phyloP scores from a whole-genome alignment of 495 filamentous ascomycete species.

The Aspergillus wentii region DNA sequence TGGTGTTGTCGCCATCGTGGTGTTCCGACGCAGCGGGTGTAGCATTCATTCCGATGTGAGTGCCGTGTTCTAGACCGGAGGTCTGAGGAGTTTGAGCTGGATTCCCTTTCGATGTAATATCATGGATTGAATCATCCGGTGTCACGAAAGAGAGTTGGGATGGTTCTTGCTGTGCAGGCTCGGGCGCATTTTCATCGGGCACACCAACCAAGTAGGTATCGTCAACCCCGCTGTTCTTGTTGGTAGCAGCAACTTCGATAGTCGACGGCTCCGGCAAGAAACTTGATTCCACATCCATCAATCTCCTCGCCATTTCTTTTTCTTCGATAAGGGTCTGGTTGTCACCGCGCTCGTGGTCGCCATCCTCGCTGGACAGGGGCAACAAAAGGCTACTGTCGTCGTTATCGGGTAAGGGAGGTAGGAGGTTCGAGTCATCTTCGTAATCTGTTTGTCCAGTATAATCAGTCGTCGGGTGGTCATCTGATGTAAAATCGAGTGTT shows the following conservation, averaged over 20 bases:
- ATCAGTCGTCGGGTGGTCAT: slow-evolving; percentile 8
- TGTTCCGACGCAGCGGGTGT: slow-evolving; percentile 18
- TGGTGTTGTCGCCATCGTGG: slow-evolving; percentile 41
- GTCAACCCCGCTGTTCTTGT: slow-evolving; percentile 25
- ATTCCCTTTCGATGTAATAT: slow-evolving; percentile 6
- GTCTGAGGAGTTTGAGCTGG: slow-evolving; percentile 47
- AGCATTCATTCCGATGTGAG: slow-evolving; percentile 18
- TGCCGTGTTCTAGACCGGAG: slow-evolving; percentile 18
- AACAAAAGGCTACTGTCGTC: slow-evolving; percentile 35
- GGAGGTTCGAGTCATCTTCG: slow-evolving; percentile 21
- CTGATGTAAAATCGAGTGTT: slow-evolving; percentile 5
- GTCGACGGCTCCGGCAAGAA: slow-evolving; percentile 58
- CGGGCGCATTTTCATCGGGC: slow-evolving; percentile 16
- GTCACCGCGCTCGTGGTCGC: slow-evolving; percentile 32
- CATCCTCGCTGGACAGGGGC: slow-evolving; percentile 35
- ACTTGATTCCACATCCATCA: slow-evolving; percentile 87
- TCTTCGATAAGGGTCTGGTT: slow-evolving; percentile 55
- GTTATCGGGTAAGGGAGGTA: slow-evolving; percentile 35
- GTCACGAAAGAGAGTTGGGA: slow-evolving; percentile 24
- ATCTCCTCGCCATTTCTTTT: slow-evolving; percentile 60
- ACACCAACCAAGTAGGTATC: slow-evolving; percentile 42
- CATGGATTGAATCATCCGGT: slow-evolving; percentile 20
- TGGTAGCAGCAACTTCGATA: slow-evolving; percentile 29
- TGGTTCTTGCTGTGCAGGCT: slow-evolving; percentile 14
- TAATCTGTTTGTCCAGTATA: slow-evolving; percentile 12